Conservation (phyloP, 2,329 filamentous ascomycete genomes). For the Erysiphe pulchra region DNA sequence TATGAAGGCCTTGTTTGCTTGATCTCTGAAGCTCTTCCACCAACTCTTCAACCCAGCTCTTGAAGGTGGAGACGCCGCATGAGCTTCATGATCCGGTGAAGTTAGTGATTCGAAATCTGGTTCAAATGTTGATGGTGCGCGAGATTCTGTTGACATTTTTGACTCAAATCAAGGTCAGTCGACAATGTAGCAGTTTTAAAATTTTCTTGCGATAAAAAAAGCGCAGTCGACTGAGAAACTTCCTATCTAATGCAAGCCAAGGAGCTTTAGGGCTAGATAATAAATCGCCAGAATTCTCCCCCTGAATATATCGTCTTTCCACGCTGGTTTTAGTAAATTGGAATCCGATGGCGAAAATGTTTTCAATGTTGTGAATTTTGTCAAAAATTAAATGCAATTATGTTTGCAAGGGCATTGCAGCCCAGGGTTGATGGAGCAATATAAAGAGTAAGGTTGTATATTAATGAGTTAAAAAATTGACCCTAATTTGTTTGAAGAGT, state of each 20-base stretch:
- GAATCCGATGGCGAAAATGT: too few relatives aligned
- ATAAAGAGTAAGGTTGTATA: not conserved
- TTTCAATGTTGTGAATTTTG: too few relatives aligned
- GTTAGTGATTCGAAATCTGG: slow-evolving; percentile 10
- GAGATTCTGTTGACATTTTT: slow-evolving; percentile 8
- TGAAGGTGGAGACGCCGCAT: slow-evolving; percentile 43
- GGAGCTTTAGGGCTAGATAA: too few relatives aligned
- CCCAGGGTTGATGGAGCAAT: not conserved
- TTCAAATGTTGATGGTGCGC: slow-evolving; percentile 7
- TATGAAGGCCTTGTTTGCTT: slow-evolving; percentile 26
- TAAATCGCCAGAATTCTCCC: too few relatives aligned
- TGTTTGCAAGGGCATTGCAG: not conserved
- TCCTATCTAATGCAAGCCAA: too few relatives aligned
- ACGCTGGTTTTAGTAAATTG: too few relatives aligned
- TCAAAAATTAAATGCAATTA: not conserved
- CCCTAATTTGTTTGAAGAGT: too few relatives aligned
- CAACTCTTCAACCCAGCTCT: slow-evolving; percentile 80
- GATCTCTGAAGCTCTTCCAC: slow-evolving; percentile 88
- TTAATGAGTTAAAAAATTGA: too few relatives aligned
- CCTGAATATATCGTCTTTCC: too few relatives aligned
- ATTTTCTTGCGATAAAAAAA: too few relatives aligned
- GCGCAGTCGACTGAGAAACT: too few relatives aligned
- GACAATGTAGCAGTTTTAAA: too few relatives aligned
- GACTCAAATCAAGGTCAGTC: not conserved
- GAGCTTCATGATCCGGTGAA: slow-evolving; percentile 6